Base-by-base conservation (phyloP, 2,329 filamentous ascomycete genomes). In the Periconia digitata region DNA sequence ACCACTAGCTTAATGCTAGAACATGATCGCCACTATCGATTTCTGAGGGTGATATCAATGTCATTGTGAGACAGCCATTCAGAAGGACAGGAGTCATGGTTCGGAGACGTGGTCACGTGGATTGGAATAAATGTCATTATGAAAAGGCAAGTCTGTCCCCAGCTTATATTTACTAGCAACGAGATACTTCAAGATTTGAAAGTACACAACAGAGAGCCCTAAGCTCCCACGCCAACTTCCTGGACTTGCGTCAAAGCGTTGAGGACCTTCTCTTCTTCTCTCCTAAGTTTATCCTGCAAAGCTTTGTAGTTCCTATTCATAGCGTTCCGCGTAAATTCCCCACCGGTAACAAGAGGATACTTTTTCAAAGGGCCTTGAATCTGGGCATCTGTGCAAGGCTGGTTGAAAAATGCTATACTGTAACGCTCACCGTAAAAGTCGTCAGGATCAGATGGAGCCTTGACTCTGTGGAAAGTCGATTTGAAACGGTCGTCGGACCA, bases 401-500 rank as follows among this genome's bases (percentile, higher is more conserved):
- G 83, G 55, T 85, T 86, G 67, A 86, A 86, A 58, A 80, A 86
- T 7, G 84, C 84, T 62, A 87, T 82, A 62, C 81, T 84, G 63
- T 84, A 86, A 36, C 84, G 75, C 55, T 80, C 76, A 5, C 82
- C 82, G 56, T 78, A 86, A 61, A 78, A 83, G 39, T 78, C 74
- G 2, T 72, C 74, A 0, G 73, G 72, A 55, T 85, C 80, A 22
- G 69, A 74, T 0, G 83, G 83, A 1, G 82, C 81, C 67, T 83
- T 84, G 49, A 86, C 83, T 3, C 83, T 77, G 66, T 86, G 84
- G 44, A 85, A 82, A 0, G 83, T 85, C 35, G 78, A 83, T 69
- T 86, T 86, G 73, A 86, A 85, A 17, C 83, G 77, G 64, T 86
- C 85, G 60, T 86, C 84, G 22, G 77, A 82, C 83, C 84, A 85